These are phyloP conservation scores for Penicillium flavigenum DNA, from an alignment of 495 filamentous ascomycete species.

Conservation along the genomic window DNA sequence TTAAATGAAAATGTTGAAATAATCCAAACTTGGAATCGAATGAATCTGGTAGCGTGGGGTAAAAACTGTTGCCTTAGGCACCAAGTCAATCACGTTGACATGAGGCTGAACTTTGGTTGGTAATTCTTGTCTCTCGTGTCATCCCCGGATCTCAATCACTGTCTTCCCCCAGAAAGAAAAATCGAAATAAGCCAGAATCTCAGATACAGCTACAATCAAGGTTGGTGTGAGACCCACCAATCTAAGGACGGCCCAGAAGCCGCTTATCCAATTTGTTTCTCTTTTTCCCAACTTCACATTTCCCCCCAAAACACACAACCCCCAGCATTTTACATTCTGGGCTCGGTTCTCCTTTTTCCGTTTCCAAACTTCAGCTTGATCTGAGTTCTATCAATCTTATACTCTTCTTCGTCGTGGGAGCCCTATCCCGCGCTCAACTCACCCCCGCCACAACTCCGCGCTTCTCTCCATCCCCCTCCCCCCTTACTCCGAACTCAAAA, in stretches of 20 bases:
- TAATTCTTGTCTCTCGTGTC: background rate
- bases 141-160: background rate
- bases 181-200: background rate
- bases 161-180: background rate
- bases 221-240: constrained; percentile 13
- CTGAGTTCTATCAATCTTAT: constrained; percentile 6
- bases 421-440: constrained; percentile 18
- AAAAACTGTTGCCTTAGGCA: constrained; percentile 6
- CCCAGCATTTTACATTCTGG: constrained; percentile 1
- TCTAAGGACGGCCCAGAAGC: constrained; percentile 12
- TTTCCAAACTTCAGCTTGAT: background rate
- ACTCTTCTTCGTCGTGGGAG: constrained; percentile 17
- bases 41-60: constrained; percentile 11
- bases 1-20: background rate
- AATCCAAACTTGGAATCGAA: background rate
- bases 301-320: constrained; percentile 4
- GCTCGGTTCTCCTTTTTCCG: background rate
- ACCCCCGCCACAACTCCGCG: constrained; percentile 27
- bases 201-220: background rate
- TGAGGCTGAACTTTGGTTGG: constrained; percentile 6
- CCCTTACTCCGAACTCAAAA: constrained; percentile 21
- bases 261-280: constrained; percentile 33
- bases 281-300: constrained; percentile 24
- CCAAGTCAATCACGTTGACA: background rate
- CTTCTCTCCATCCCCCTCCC: constrained; percentile 15